Conservation (phyloP, 2,329 filamentous ascomycete genomes). For the Penicillium sp. region DNA sequence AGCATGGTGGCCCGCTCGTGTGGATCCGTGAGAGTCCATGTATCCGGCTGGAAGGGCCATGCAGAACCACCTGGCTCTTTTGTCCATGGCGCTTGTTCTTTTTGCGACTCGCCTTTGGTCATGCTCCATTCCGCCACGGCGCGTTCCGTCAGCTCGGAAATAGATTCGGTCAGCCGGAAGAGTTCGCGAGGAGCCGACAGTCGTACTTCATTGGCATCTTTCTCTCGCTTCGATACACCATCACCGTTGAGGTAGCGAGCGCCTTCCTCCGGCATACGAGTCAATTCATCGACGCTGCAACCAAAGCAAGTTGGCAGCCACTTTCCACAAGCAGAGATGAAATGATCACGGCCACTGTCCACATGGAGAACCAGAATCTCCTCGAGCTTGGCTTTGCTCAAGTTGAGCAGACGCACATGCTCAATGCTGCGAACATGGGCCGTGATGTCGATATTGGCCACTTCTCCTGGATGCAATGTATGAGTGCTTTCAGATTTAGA, state of each 20-base stretch:
- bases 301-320: slow-evolving; percentile 87
- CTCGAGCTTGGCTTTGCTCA: slow-evolving; percentile 70
- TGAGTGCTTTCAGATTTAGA: slow-evolving; percentile 55
- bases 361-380: slow-evolving; percentile 89
- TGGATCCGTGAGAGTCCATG: slow-evolving; percentile 53
- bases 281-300: slow-evolving; percentile 84
- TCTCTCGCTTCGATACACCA: slow-evolving; percentile 41
- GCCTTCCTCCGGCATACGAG: slow-evolving; percentile 77
- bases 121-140: slow-evolving; percentile 68
- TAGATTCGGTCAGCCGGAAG: slow-evolving; percentile 83
- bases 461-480: slow-evolving; percentile 83
- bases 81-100: slow-evolving; percentile 58
- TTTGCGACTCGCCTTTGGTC: slow-evolving; percentile 52
- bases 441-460: slow-evolving; percentile 72
- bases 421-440: slow-evolving; percentile 68
- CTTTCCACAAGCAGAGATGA: slow-evolving; percentile 76
- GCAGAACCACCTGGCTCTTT: slow-evolving; percentile 50
- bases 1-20: slow-evolving; percentile 52
- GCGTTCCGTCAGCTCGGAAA: slow-evolving; percentile 66
- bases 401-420: slow-evolving; percentile 74
- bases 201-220: slow-evolving; percentile 52
- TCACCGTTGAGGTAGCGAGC: slow-evolving; percentile 69
- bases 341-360: slow-evolving; percentile 84
- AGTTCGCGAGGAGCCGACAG: slow-evolving; percentile 87
- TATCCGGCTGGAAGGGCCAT: slow-evolving; percentile 66